phyloP scores from a whole-genome alignment of 2,329 filamentous ascomycete species.

The Colletotrichum orchidophilum region DNA sequence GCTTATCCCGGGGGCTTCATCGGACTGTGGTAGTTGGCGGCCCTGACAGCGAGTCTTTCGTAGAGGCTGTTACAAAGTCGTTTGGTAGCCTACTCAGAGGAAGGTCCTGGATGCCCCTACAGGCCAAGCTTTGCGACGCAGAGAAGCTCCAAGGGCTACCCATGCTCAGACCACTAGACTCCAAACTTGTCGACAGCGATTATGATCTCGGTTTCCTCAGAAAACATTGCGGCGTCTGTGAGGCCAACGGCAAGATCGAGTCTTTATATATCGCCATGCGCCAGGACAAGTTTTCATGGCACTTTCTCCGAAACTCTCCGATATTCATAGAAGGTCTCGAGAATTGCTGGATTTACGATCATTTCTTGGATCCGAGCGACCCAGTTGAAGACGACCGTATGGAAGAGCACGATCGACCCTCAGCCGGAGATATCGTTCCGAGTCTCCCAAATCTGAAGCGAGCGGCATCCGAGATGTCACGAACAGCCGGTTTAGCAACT shows the following conservation, averaged over 20 bases:
- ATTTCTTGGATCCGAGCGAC: slow-evolving; percentile 55
- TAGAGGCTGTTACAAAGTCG: slow-evolving; percentile 55
- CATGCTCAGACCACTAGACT: slow-evolving; percentile 65
- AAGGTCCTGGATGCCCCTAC: slow-evolving; percentile 65
- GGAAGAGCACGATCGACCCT: slow-evolving; percentile 49
- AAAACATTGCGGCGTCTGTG: slow-evolving; percentile 64
- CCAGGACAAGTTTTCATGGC: slow-evolving; percentile 64
- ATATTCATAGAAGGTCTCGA: slow-evolving; percentile 63
- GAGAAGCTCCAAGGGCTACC: slow-evolving; percentile 63
- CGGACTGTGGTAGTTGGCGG: slow-evolving; percentile 64
- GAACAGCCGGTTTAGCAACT: slow-evolving; percentile 56
- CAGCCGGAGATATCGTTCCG: slow-evolving; percentile 58
- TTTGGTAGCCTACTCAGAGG: slow-evolving; percentile 61
- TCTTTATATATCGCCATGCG: slow-evolving; percentile 69
- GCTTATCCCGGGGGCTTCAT: slow-evolving; percentile 67
- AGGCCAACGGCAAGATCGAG: slow-evolving; percentile 63
- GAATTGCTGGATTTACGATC: slow-evolving; percentile 62
- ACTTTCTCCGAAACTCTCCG: slow-evolving; percentile 57
- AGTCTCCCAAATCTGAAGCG: slow-evolving; percentile 56
- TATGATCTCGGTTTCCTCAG: slow-evolving; percentile 63
- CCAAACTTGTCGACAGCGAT: slow-evolving; percentile 48
- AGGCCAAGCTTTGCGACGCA: slow-evolving; percentile 66
- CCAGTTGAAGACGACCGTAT: slow-evolving; percentile 47
- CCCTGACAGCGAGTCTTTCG: slow-evolving; percentile 59
- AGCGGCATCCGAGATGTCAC: slow-evolving; percentile 61